Percentiles rank a stretch among this genome's conserved stretches.
phyloP scores from a whole-genome alignment of 176 grass and related monocot species.

The Aegilops bicornis region DNA sequence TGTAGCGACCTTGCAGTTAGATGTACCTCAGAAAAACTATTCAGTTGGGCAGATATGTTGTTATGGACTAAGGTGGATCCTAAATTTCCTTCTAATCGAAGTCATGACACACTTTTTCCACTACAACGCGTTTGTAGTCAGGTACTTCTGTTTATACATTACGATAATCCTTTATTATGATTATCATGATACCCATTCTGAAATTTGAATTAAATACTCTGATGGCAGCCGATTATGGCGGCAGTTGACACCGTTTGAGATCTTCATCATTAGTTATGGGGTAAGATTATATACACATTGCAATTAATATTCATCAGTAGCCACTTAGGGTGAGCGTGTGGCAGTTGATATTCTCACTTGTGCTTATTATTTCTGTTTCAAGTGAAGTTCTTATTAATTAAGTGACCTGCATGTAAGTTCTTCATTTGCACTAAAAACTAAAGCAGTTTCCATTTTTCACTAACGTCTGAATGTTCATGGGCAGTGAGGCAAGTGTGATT shows the following conservation, averaged over 20 bases:
- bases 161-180: constrained; percentile 8
- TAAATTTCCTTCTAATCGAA: constrained; percentile 80
- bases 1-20: constrained; percentile 74
- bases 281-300: constrained; percentile 48
- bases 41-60: constrained; percentile 60
- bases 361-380: constrained; percentile 1
- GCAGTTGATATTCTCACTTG: not conserved
- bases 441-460: not conserved
- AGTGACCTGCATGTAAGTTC: not conserved
- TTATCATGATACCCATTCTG: not conserved
- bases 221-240: constrained; percentile 69
- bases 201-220: constrained; percentile 34
- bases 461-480: not conserved
- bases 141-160: constrained; percentile 44
- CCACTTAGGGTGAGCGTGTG: not conserved
- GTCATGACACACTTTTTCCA: constrained; percentile 82
- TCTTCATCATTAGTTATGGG: constrained; percentile 95
- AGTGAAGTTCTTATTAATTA: constrained; percentile 3
- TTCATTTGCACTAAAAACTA: not conserved
- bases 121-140: constrained; percentile 91
- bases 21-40: constrained; percentile 73
- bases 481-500: not conserved
- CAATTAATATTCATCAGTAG: not conserved
- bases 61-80: constrained; percentile 77
- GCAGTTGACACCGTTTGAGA: constrained; percentile 76